Base-by-base conservation (phyloP, 106 monocot species). In the Allium cepa region DNA sequence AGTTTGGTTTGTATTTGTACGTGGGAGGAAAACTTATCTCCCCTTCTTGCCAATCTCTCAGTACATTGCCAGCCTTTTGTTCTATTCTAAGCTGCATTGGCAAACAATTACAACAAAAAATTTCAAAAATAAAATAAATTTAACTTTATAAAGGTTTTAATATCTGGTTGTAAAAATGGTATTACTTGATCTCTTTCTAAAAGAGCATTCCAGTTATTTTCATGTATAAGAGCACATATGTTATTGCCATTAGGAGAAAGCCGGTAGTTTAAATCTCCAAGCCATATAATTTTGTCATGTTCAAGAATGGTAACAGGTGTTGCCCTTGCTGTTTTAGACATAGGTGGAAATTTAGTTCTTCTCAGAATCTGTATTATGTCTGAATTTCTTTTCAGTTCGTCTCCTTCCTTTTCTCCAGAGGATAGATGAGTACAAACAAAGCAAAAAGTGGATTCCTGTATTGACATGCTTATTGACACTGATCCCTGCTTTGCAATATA, bases 391-490 rank as follows among this genome's bases (percentile, higher is more conserved):
- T 73, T 59, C 2, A 68, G 48, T 57, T 79, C 81, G 45, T 88
- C 83, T 11, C 78, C 78, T 10, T 88, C 83, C 59, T 72, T 83
- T 73, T 88, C 88, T 0, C 88, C 88, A 0, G 88, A 88, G 0
- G 88, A 64, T 46, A 88, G 49, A 50, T 88, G 88, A 9, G 78
- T 76, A 69, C 88, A 88, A 16, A 88, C 84, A 57, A 88, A 88
- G 70, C 88, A 88, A 28, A 84, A 74, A 1, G 72, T 76, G 7
- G 88, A 81, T 46, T 26, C 52, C 9, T 60, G 61, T 4, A 88
- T 10, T 8, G 63, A 73, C 80, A 88, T 79, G 70, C 88, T 88
- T 46, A 88, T 79, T 7, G 88, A 83, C 11, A 88, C 78, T 6
- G 88, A 83, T 0, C 88, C 88, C 88, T 88, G 16, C 61, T 49